Conservation (phyloP, 2,329 filamentous ascomycete species). For the Beauveria sp. region DNA sequence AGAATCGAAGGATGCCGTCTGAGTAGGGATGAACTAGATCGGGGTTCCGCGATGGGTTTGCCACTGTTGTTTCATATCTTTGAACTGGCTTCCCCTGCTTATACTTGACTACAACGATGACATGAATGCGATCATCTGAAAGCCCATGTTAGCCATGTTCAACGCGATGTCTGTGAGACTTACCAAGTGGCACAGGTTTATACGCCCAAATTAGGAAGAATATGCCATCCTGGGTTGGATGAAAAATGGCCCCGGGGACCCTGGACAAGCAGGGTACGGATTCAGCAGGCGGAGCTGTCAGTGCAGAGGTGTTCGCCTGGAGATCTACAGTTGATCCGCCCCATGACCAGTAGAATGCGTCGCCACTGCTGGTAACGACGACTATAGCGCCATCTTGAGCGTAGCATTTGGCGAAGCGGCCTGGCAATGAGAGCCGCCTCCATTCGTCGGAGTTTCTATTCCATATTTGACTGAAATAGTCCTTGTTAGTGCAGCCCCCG, state of each 20-base stretch:
- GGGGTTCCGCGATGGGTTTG: background rate
- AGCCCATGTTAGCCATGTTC: background rate
- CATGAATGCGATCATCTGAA: conserved; percentile 3
- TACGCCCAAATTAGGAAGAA: conserved; percentile 6
- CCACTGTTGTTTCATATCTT: conserved; percentile 2
- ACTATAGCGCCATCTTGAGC: background rate
- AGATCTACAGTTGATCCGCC: conserved; percentile 2
- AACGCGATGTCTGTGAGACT: background rate
- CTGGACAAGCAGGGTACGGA: background rate
- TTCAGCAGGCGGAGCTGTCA: background rate
- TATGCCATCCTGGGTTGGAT: background rate
- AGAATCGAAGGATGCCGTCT: conserved; percentile 5
- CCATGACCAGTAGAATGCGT: conserved; percentile 8
- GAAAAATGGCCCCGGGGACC: conserved; percentile 1
- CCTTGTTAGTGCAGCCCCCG: background rate
- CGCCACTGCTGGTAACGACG: background rate
- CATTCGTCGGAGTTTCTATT: background rate
- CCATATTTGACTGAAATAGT: conserved; percentile 5
- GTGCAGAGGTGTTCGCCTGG: background rate
- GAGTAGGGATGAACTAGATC: background rate
- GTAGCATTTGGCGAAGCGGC: conserved; percentile 8
- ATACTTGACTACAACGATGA: conserved; percentile 7
- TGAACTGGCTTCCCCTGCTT: background rate
- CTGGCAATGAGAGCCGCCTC: conserved; percentile 2
- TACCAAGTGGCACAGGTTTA: background rate